Base-by-base conservation (phyloP, 2,329 filamentous ascomycete genomes). In the Talaromyces piceae region DNA sequence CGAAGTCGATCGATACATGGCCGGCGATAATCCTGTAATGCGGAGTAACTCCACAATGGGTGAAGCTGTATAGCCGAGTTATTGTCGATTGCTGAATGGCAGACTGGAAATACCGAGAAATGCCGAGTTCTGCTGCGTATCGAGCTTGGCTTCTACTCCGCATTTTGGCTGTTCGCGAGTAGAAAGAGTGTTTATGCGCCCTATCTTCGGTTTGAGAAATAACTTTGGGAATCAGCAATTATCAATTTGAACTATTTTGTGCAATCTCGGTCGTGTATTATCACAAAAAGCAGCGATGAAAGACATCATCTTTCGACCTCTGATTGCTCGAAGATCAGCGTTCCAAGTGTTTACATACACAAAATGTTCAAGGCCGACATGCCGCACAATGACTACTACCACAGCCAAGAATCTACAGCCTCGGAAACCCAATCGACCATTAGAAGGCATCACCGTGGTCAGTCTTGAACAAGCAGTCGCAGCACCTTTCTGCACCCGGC, bases 401-500 rank as follows among this genome's bases (percentile, higher is more conserved):
- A n/a, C 45, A 27, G 20, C 43, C 26, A 46, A 13, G 12, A 22
- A 33, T 4, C 39, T 12, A 6, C 13, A 22, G n/a, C 7, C 45
- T n/a, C 50, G 9, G 49, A 8, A 53, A 56, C 3, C 39, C 11
- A 31, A 56, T 46, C 56, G 60, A 7, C 69, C 70, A 2, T 63
- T 73, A 3, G 64, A 71, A 20, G 76, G 75, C 9, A 67, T 78
- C 45, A 77, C 73, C 0, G 75, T 80, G 6, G 71, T 79, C 20
- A 75, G 75, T 37, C 64, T 79, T 0, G 77, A 79, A 52, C 77
- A 80, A 59, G 77, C 77, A 44, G 76, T 80, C 55, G 74, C 77
- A 0, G 77, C 75, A 0, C 77, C 77, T 1, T 78, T 78, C 52
- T 79, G 76, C 54, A 79, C 77, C 0, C 68, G 77, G 0, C 77